Evolutionary conservation across 371 early-diverging fungal genomes (phyloP).

Genomic region (Cokeromyces recurvatus): DNA sequence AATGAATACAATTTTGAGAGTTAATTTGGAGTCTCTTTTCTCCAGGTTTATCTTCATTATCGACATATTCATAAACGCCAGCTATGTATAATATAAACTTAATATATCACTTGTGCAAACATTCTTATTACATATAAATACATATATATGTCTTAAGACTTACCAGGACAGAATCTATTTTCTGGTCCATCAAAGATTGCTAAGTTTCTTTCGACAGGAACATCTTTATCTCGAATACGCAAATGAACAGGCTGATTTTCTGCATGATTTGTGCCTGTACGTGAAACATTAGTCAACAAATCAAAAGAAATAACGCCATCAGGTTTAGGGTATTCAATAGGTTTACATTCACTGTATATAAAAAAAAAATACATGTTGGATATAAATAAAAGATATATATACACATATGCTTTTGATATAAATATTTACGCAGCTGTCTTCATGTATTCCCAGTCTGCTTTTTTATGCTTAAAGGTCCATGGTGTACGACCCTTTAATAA

Average conservation of each 20-base stretch:
- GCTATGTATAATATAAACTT: too few relatives aligned
- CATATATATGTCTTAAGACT: not conserved
- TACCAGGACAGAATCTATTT: constrained; percentile 93
- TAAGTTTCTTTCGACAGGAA: constrained; percentile 81
- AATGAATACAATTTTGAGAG: constrained; percentile 97
- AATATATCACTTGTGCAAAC: too few relatives aligned
- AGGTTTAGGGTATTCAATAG: constrained; percentile 97
- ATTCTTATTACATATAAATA: too few relatives aligned
- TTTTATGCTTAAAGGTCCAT: constrained; percentile 90
- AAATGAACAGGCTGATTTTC: constrained; percentile 96
- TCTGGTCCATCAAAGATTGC: constrained; percentile 95
- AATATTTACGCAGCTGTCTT: constrained; percentile 60
- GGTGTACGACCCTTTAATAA: constrained; percentile 88
- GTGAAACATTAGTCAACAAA: constrained; percentile 86
- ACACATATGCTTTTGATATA: too few relatives aligned
- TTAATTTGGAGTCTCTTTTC: constrained; percentile 96
- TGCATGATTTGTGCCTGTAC: constrained; percentile 94
- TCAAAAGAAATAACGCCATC: constrained; percentile 95
- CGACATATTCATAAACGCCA: constrained; percentile 97
- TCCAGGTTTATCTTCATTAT: constrained; percentile 83
- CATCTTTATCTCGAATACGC: constrained; percentile 63
- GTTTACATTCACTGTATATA: constrained; percentile 48
- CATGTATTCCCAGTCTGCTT: constrained; percentile 81
- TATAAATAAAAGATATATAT: too few relatives aligned
- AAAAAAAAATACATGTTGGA: too few relatives aligned